Evolutionary conservation across 2,329 filamentous ascomycete genomes (phyloP).

Genomic region (Fusarium veterinarium): DNA sequence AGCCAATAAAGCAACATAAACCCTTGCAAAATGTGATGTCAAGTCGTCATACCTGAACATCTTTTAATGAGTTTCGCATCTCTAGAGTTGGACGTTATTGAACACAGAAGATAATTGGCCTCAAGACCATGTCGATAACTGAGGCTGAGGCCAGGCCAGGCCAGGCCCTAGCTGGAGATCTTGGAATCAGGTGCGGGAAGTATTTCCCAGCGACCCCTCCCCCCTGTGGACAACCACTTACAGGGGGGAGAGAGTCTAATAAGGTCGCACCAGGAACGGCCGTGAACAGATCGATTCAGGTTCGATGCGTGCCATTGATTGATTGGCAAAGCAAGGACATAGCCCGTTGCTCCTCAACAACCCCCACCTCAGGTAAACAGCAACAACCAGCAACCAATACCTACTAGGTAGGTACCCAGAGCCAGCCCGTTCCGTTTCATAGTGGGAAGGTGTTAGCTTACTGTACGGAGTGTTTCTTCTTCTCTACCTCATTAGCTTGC

Average conservation of each 20-base stretch:
- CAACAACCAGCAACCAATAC: conserved; percentile 16
- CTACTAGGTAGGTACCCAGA: not conserved
- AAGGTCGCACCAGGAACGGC: conserved; percentile 40
- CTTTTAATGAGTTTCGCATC: not conserved
- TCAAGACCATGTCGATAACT: not conserved
- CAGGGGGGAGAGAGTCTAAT: conserved; percentile 24
- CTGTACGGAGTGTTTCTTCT: conserved; percentile 3
- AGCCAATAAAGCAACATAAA: not conserved
- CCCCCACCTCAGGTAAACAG: conserved; percentile 41
- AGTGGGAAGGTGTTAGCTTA: conserved; percentile 25
- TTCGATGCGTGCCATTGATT: conserved; percentile 24
- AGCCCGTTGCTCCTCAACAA: conserved; percentile 44
- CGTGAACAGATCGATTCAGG: conserved; percentile 29
- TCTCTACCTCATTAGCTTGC: conserved; percentile 11
- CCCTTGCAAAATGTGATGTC: not conserved
- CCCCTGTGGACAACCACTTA: conserved; percentile 18
- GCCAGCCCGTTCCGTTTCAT: conserved; percentile 15
- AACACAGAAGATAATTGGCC: conserved; percentile 12
- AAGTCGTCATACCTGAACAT: not conserved
- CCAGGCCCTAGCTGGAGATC: conserved; percentile 9
- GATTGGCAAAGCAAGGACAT: conserved; percentile 27
- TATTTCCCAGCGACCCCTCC: conserved; percentile 16
- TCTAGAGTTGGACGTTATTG: not conserved
- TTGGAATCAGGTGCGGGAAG: conserved; percentile 30
- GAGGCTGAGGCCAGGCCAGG: conserved; percentile 16